Evolutionary conservation across 225 moss, liverwort and hornwort genomes (phyloP), one percentile per base, ranked within the genome.

Genomic region (Marchantia paleacea): DNA sequence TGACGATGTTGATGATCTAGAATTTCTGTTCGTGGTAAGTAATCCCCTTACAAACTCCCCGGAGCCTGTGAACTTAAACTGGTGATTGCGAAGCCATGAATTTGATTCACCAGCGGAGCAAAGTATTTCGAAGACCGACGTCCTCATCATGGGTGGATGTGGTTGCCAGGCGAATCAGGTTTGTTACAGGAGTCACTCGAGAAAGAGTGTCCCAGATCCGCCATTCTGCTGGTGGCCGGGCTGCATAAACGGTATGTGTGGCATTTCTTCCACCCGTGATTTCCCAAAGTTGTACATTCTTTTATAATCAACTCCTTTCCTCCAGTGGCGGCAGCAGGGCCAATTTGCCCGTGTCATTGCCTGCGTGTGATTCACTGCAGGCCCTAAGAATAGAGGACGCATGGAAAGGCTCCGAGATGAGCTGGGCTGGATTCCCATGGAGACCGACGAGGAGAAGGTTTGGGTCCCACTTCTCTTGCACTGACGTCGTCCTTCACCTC

Each of bases 151-250:
- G 39, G 18, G 64, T 31, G 57, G 12, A 12, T 70, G 16, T 24
- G 24, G 30, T 19, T 54, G 69, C 85, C 93, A 94, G 94, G 92
- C 85, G 11, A 94, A 90, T 63, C 90, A 88, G 78, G 92, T 94
- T 29, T 94, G 94, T 73, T 94, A 82, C 72, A 86, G 92, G 79
- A 92, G 92, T 52, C 84, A 90, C 8, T 94, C 94, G 22, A 88
- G 91, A 75, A 87, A 90, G 53, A 89, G 72, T 26, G 74, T 88
- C 60, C 90, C 91, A 0, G 94, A 94, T 52, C 94, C 91, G 7
- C 94, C 94, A 18, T 94, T 94, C 79, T 94, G 94, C 82, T 94
- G 94, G 92, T 94, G 90, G 94, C 69, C 86, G 77, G 92, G 94
- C 28, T 94, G 94, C 88, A 94, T 94, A 51, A 91, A 91, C 60